A percentile compares a stretch with the other conserved stretches of the same genome.
phyloP scores from a whole-genome alignment of 148 eudicot genomes.

The Pharnaceum exiguum region DNA sequence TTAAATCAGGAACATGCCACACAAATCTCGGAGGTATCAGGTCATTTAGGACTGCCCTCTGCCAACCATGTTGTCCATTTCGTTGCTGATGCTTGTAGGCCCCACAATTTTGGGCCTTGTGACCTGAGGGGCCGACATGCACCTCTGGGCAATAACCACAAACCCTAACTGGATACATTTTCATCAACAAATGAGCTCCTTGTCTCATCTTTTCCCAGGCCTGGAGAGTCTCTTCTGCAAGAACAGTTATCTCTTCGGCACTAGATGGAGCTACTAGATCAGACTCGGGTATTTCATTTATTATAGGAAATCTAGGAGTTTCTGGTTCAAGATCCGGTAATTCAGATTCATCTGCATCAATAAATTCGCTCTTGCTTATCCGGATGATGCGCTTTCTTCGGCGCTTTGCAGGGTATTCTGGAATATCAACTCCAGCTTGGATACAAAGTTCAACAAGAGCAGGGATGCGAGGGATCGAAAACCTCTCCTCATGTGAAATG shows the following conservation, averaged over 20 bases:
- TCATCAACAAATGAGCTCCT: constrained; percentile 82
- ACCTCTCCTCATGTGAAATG: constrained; percentile 77
- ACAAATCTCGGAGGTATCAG: constrained; percentile 85
- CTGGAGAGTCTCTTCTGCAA: constrained; percentile 82
- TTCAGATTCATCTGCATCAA: constrained; percentile 92
- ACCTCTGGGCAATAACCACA: constrained; percentile 96
- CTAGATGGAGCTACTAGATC: constrained; percentile 44
- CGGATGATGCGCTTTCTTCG: constrained; percentile 79
- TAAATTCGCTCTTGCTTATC: constrained; percentile 66
- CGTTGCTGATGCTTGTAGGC: constrained; percentile 94
- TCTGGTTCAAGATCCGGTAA: constrained; percentile 72
- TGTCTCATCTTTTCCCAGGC: constrained; percentile 88
- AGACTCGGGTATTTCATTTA: constrained; percentile 50
- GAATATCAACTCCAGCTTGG: constrained; percentile 83
- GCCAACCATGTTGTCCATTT: constrained; percentile 96
- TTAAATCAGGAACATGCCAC: constrained; percentile 85
- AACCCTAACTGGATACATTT: constrained; percentile 81
- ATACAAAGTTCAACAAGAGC: constrained; percentile 91
- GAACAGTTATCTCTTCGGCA: constrained; percentile 49
- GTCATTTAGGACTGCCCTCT: constrained; percentile 73
- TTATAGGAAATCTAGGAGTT: constrained; percentile 33
- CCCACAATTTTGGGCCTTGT: constrained; percentile 92
- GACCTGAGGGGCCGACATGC: constrained; percentile 79
- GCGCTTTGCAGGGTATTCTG: constrained; percentile 77
- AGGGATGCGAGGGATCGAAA: constrained; percentile 78